Base-by-base conservation (phyloP, 495 filamentous ascomycete species). In the Diplogelasinospora grovesii region DNA sequence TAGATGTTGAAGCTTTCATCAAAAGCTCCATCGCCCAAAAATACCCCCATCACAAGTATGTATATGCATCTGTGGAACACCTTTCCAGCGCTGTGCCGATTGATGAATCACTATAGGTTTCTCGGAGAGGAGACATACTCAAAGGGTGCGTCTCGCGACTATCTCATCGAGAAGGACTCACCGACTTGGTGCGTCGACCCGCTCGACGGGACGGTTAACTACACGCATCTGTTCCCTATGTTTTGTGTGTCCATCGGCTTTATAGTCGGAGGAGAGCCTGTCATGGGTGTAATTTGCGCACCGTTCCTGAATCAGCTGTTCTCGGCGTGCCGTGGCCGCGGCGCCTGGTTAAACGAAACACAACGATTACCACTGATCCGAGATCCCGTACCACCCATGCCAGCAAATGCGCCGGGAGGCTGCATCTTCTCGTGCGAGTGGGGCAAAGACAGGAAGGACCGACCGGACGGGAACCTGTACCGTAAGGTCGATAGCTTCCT, bases 161-260 rank as follows among this genome's bases (percentile, higher is more conserved):
- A 86, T 47, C 69, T 84, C 4, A 77, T 85, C 46, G 59, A 64
- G 30, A 15, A 35, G 5, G n/a, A 40, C 11, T 31, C 40, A 2
- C 82, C 81, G 29, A 85, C 79, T 42, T 85, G 81, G 81, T 78
- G 73, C 53, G 69, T 84, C 25, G 81, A 85, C 53, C 79, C 80
- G 5, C 58, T 83, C 29, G 79, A 85, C 45, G 81, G 81, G 50
- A 85, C 81, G 10, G 79, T 84, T 38, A 84, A 84, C 60, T 84
- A 80, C 59, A 83, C 76, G 10, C 81, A 85, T 56, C 61, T 82
- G 9, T 82, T 83, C 60, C 81, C 79, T 34, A 80, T 83, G 77
- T 83, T 82, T 65, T 85, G 81, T 54, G 72, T 83, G 46, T 78
- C 73, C 21, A 82, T 84, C 55, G 80, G 61, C 35, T 74, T 84